Percentiles rank a stretch among this genome's conserved stretches.
Evolutionary conservation across 441 rosid genomes (phyloP).

Genomic region (Populus trichocarpa): DNA sequence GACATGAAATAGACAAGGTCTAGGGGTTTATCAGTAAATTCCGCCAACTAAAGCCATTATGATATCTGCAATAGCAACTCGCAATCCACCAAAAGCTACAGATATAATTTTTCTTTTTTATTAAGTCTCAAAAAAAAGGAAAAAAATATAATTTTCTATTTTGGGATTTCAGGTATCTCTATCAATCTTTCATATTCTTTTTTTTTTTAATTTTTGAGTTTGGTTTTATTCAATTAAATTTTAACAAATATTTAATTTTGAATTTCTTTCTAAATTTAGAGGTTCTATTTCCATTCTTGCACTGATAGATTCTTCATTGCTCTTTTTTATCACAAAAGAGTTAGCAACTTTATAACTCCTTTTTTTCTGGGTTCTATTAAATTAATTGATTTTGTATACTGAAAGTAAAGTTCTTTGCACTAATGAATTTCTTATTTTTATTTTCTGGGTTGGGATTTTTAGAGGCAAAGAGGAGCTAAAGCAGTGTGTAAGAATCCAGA

Average conservation of each 20-base stretch:
- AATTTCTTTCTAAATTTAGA: background rate
- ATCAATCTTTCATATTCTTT: constrained; percentile 3
- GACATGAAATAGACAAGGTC: constrained; percentile 14
- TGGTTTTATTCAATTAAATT: background rate
- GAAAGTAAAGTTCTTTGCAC: background rate
- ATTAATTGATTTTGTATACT: background rate
- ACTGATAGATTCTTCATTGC: background rate
- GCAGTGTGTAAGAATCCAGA: constrained; percentile 11
- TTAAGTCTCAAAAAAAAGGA: background rate
- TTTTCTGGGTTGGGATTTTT: constrained; percentile 24
- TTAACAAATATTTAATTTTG: background rate
- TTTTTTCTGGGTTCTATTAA: constrained; percentile 2
- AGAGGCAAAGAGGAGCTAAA: constrained; percentile 26
- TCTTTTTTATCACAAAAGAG: background rate
- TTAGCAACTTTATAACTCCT: background rate
- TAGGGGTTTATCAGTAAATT: constrained; percentile 27
- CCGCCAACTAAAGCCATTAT: constrained; percentile 12
- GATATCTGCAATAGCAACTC: constrained; percentile 38
- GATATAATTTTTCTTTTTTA: background rate
- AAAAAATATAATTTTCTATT: background rate
- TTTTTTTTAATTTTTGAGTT: background rate
- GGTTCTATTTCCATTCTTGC: background rate
- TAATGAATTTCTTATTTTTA: background rate
- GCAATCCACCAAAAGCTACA: constrained; percentile 31
- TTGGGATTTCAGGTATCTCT: constrained; percentile 27